Evolutionary conservation across 306 rosid species (phyloP).

Genomic region (Casuarina cunninghamiana): DNA sequence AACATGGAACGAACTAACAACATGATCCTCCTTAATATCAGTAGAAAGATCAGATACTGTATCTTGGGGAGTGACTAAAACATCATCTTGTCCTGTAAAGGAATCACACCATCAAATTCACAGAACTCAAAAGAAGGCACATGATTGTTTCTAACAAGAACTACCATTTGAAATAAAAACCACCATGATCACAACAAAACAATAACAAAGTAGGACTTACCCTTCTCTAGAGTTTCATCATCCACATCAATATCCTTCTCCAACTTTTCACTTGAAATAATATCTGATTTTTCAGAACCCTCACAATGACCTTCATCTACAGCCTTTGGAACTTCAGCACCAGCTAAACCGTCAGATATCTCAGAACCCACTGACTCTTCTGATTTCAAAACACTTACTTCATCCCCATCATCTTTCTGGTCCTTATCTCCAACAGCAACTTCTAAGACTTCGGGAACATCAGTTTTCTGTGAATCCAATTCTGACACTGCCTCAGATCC

Average conservation of each 20-base stretch:
- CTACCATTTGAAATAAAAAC: background rate
- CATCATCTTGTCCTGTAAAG: conserved; percentile 26
- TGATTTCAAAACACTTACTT: conserved; percentile 1
- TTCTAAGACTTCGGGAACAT: conserved; percentile 33
- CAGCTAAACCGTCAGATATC: background rate
- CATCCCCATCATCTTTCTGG: conserved; percentile 12
- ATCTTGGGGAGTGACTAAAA: background rate
- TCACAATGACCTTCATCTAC: conserved; percentile 4
- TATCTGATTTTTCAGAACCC: conserved; percentile 15
- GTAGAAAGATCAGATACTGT: conserved; percentile 2
- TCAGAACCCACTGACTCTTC: conserved; percentile 20
- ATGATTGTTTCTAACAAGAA: background rate
- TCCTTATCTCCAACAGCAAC: conserved; percentile 7
- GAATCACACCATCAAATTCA: conserved; percentile 16
- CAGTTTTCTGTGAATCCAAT: conserved; percentile 24
- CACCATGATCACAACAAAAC: background rate
- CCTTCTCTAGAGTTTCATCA: conserved; percentile 12
- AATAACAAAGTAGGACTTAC: conserved; percentile 21
- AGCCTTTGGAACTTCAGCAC: background rate
- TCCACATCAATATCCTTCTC: conserved; percentile 14
- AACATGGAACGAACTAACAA: background rate
- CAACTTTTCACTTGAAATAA: conserved; percentile 5
- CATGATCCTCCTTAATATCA: conserved; percentile 24
- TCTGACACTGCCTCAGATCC: conserved; percentile 30
- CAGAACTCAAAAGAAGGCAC: background rate